phyloP scores from a whole-genome alignment of 73 alveolate species.

The Symbiodinium pilosum region DNA sequence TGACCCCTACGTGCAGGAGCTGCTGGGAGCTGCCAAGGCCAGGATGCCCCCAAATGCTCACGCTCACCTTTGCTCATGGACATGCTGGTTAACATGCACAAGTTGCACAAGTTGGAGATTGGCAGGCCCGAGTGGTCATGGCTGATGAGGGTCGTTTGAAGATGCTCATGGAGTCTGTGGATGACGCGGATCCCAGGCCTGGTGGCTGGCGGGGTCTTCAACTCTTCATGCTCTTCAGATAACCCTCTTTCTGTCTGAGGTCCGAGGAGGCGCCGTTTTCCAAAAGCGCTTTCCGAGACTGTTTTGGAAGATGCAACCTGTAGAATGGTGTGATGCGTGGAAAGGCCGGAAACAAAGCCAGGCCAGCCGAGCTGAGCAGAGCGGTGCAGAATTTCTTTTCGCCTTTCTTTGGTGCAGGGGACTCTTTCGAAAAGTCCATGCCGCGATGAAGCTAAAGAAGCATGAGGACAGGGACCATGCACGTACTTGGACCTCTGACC shows the following conservation, averaged over 20 bases:
- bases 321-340: too few relatives aligned
- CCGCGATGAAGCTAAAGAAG: constrained; percentile 48
- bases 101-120: too few relatives aligned
- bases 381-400: too few relatives aligned
- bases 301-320: too few relatives aligned
- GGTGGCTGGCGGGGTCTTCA: background rate
- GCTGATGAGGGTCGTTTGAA: constrained; percentile 40
- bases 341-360: constrained; percentile 29
- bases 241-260: background rate
- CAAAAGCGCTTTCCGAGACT: too few relatives aligned
- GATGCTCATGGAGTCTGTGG: background rate
- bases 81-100: background rate
- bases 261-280: background rate
- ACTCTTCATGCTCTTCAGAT: background rate
- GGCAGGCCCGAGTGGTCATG: constrained; percentile 42
- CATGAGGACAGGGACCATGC: constrained; percentile 15
- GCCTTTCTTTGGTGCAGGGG: background rate
- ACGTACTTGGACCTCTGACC: too few relatives aligned
- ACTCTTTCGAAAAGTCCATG: constrained; percentile 58
- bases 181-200: background rate
- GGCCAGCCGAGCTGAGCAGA: too few relatives aligned
- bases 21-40: constrained; percentile 32
- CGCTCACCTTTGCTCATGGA: too few relatives aligned
- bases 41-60: background rate
- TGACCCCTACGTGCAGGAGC: constrained; percentile 54